These are phyloP conservation scores for Globisporangium nagaii DNA, from an alignment of 352 stramenopile genomes.

Conservation along the genomic window DNA sequence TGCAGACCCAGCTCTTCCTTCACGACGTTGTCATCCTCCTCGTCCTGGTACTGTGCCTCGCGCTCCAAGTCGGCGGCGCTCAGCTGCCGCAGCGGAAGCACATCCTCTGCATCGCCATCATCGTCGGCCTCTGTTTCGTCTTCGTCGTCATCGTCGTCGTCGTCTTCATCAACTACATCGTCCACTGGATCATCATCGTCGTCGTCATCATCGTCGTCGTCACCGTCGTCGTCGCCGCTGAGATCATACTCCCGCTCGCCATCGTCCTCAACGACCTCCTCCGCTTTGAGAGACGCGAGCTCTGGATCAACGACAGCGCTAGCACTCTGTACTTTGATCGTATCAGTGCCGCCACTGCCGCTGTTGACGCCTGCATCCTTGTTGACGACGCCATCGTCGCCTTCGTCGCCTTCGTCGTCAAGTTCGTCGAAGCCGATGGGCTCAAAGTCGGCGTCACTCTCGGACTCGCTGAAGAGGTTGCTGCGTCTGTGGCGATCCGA, in stretches of 20 bases:
- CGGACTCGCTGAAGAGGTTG: slow-evolving; percentile 13
- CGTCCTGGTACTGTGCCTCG: slow-evolving; percentile 7
- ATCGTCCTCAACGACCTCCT: neutral
- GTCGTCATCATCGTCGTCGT: slow-evolving; percentile 9
- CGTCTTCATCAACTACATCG: neutral
- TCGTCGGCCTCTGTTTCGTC: slow-evolving; percentile 8
- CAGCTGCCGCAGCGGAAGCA: neutral
- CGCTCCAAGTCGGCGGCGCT: slow-evolving; percentile 9
- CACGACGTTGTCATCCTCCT: slow-evolving; percentile 6
- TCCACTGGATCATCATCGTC: slow-evolving; percentile 8
- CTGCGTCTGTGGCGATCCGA: neutral
- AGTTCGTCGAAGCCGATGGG: slow-evolving; percentile 2
- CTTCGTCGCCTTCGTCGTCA: slow-evolving; percentile 5
- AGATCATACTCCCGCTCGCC: neutral
- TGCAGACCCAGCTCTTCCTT: slow-evolving; percentile 6
- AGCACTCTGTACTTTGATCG: too few relatives aligned
- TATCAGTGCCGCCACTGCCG: neutral
- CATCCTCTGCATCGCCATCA: neutral
- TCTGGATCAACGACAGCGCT: too few relatives aligned
- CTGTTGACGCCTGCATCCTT: neutral
- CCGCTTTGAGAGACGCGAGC: too few relatives aligned
- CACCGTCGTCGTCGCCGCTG: neutral
- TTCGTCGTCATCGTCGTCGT: neutral
- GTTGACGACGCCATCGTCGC: slow-evolving; percentile 1
- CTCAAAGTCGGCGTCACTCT: slow-evolving; percentile 4